Base-by-base conservation (phyloP, 176 grass and related monocot genomes). In the Musa acuminata region DNA sequence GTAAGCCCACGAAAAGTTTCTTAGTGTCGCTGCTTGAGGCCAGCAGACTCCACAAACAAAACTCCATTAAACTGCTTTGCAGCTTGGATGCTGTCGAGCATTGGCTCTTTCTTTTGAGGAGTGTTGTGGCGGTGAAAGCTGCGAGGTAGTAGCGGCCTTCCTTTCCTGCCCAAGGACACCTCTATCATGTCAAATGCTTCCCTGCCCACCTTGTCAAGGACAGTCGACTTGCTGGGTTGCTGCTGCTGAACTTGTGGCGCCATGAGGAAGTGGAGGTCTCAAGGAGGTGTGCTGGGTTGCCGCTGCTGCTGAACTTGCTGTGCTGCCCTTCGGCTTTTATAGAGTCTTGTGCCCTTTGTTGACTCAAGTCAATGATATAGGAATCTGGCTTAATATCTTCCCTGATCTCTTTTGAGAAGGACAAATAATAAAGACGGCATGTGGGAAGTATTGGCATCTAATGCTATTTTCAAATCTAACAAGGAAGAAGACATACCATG, bases 71-170 rank as follows among this genome's bases (percentile, higher is more conserved):
- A 49, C 66, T 69, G 14, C 66, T n/a, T 69, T 13, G 66, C 66
- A 6, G 66, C 66, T 49, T 69, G 66, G 19, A 69, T 69, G 26
- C 66, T 69, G 66, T 69, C 66, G 13, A 69, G 66, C 66, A 69
- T 69, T 17, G 66, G 66, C 66, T 69, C 66, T 19, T 69, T 69
- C 27, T 69, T 69, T 13, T 5, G 12, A 29, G 66, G 66, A 1
- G 66, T 69, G 66, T 69, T 69, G 66, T 69, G 66, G 7, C 17
- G 14, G 23, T 13, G 6, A 35, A 19, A 17, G 13, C 13, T 29
- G 27, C 27, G 6, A 16, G 6, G 60, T 9, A 20, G 8, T 9
- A 20, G 60, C n/a, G 60, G 26, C 66, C 66, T 69, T 48, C 66
- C 35, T 2, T 16, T 69, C 66, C 66, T 49, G 26, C 14, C 8